Evolutionary conservation across 2,329 filamentous ascomycete genomes (phyloP).

Genomic region (Fusarium sp.): DNA sequence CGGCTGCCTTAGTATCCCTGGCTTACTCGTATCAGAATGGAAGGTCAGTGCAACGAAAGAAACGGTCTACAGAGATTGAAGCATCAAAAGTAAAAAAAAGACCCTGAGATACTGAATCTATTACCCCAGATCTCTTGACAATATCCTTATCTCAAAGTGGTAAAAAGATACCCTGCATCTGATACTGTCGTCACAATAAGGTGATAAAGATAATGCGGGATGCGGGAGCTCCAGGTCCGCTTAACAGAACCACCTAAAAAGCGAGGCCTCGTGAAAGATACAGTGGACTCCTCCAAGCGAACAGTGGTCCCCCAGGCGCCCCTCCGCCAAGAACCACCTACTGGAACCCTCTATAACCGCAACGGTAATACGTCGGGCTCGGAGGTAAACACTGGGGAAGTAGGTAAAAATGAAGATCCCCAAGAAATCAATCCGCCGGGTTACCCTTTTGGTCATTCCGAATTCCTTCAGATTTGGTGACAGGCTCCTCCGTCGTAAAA

Average conservation of each 20-base stretch:
- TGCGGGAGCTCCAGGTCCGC: background rate
- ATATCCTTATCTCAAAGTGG: background rate
- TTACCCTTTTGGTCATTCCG: background rate
- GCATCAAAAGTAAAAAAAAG: too few species aligned
- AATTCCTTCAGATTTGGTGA: background rate
- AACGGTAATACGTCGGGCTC: background rate
- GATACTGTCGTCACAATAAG: conserved; percentile 3
- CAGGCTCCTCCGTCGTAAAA: background rate
- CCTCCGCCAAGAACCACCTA: background rate
- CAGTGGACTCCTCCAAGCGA: background rate
- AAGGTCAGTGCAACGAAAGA: background rate
- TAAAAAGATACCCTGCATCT: background rate
- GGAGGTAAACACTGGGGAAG: background rate
- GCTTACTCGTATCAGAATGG: background rate
- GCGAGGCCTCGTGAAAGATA: background rate
- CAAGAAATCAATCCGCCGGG: conserved; percentile 5
- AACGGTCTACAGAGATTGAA: background rate
- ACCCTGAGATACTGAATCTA: background rate
- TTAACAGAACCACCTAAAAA: background rate
- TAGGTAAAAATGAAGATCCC: background rate
- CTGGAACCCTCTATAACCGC: background rate
- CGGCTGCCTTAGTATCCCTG: background rate
- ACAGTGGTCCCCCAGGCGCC: background rate
- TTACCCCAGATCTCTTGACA: background rate
- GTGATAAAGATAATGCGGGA: background rate